Base-by-base conservation (phyloP, 179 eudicot genomes). In the Actinidia polygama region DNA sequence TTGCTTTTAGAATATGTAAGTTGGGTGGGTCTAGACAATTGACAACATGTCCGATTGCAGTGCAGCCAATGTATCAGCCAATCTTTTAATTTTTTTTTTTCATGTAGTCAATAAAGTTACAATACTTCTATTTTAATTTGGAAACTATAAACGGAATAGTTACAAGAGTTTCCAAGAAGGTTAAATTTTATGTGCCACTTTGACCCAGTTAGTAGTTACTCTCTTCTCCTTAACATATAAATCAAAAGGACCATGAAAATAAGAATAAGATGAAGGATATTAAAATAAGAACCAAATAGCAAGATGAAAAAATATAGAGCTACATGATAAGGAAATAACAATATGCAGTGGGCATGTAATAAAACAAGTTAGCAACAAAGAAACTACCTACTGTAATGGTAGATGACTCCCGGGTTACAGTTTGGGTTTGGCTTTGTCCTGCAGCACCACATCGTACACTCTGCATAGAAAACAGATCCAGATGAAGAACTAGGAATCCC, bases 401-500 rank as follows among this genome's bases (percentile, higher is more conserved):
- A 71, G 98, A 90, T 50, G 90, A 83, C 81, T 91, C 89, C 58
- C 91, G 92, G 85, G 93, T 91, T 54, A 95, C 87, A n/a, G 98
- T 95, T 85, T 91, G 96, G 51, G 98, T 95, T 81, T 95, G 96
- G 81, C 87, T 94, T 26, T n/a, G n/a, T n/a, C n/a, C n/a, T n/a
- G n/a, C n/a, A n/a, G 92, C 93, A 81, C 88, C 91, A 82, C 95
- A 93, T 82, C 89, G 92, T 59, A 95, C 94, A 82, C 79, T 93
- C 98, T 94, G 92, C 86, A 89, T 44, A 80, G 47, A 57, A 57
- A 79, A 16, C 18, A 69, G 53, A 55, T 51, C 75, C 71, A 72
- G 47, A 73, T 18, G 40, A 78, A 78, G 61, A 59, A 15, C 50
- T 12, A 67, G 67, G 55, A 15, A 64, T 6, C 73, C 8, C 1